A percentile compares a stretch with the other conserved stretches of the same genome.
These are phyloP conservation scores for Protomyces pachydermus DNA, from an alignment of 1,139 yeast species.

Conservation along the genomic window DNA sequence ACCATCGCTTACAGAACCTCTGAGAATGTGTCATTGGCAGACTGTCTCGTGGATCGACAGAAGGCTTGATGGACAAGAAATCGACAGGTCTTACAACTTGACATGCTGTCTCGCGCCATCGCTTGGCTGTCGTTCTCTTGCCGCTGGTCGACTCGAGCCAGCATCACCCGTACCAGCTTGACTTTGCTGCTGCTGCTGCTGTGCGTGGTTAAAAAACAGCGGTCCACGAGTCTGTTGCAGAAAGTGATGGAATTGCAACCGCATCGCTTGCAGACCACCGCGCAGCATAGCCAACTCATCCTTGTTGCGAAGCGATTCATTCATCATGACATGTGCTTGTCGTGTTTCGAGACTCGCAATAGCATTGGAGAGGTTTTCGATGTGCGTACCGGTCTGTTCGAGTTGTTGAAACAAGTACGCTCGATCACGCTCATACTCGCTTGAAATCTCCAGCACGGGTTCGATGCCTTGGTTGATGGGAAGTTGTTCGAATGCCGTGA, in stretches of 20 bases:
- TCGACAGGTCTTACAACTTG: neutral
- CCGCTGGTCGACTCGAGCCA: neutral
- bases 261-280: conserved; percentile 15
- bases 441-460: conserved; percentile 7
- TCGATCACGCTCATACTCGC: conserved; percentile 23
- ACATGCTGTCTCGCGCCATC: neutral
- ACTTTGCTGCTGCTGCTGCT: neutral
- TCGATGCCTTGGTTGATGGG: neutral
- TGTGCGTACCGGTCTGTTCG: conserved; percentile 1
- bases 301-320: conserved; percentile 13
- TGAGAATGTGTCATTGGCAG: too few species aligned
- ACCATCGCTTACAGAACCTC: too few species aligned
- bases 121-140: neutral
- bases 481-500: neutral
- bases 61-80: neutral
- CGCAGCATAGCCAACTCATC: conserved; percentile 21
- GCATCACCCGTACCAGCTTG: neutral
- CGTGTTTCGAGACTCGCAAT: conserved; percentile 8
- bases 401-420: conserved; percentile 11
- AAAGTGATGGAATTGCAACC: conserved; percentile 19
- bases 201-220: neutral
- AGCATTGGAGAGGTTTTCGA: conserved; percentile 7
- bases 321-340: conserved; percentile 11
- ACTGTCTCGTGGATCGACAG: too few species aligned
- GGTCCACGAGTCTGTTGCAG: conserved; percentile 18